These are phyloP conservation scores for Parastagonospora nodorum DNA, from an alignment of 2,329 filamentous ascomycete species.

Conservation along the genomic window DNA sequence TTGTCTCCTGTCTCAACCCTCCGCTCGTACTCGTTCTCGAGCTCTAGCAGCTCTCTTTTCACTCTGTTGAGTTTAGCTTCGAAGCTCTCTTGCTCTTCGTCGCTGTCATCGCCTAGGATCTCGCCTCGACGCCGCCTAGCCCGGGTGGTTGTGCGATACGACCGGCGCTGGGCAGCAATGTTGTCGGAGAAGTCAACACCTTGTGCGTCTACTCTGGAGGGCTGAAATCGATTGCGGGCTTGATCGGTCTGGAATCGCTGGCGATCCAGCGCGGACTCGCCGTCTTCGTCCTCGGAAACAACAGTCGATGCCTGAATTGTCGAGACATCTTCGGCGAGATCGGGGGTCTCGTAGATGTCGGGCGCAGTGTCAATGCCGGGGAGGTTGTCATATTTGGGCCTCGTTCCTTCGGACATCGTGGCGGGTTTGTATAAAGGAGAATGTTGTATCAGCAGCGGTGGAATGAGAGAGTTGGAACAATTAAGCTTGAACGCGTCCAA, in stretches of 20 bases:
- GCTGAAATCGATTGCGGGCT: constrained; percentile 79
- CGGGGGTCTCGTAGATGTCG: constrained; percentile 96
- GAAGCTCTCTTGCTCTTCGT: constrained; percentile 69
- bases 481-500: constrained; percentile 3
- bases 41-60: constrained; percentile 76
- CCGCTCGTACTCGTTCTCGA: constrained; percentile 63
- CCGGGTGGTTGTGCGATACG: constrained; percentile 76
- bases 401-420: constrained; percentile 39
- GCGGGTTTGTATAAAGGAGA: background rate
- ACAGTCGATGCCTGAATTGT: constrained; percentile 65
- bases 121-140: constrained; percentile 67
- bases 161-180: constrained; percentile 75
- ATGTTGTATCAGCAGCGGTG: background rate
- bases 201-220: constrained; percentile 74
- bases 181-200: constrained; percentile 90
- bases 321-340: constrained; percentile 86
- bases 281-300: constrained; percentile 52
- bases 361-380: constrained; percentile 73
- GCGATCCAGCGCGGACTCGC: constrained; percentile 66
- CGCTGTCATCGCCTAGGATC: constrained; percentile 73
- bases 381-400: constrained; percentile 57
- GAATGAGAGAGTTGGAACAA: constrained; percentile 7
- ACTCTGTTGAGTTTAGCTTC: constrained; percentile 81
- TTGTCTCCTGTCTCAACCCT: constrained; percentile 51
- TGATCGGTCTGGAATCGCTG: constrained; percentile 76